Conservation (phyloP, 179 eudicot genomes). For the Silene vulgaris region DNA sequence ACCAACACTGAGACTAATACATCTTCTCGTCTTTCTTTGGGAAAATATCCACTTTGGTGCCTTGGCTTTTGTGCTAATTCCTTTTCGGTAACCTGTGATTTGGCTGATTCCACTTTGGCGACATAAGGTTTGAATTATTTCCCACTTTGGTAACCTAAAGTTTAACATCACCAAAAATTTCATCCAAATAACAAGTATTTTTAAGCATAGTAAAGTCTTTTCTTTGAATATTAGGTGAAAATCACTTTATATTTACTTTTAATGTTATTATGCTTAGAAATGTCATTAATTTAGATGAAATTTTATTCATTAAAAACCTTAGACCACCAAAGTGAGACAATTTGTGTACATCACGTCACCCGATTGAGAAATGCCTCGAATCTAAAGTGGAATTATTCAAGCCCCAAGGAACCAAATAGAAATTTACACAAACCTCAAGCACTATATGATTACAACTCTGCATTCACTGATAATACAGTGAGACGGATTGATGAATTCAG, state of each 20-base stretch:
- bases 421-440: neutral
- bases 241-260: neutral
- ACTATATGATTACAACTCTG: neutral
- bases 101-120: neutral
- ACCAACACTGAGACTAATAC: slow-evolving; percentile 25
- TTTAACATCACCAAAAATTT: neutral
- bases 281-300: neutral
- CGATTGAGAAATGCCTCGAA: neutral
- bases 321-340: no score
- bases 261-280: neutral
- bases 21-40: neutral
- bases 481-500: neutral
- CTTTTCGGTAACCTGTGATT: neutral
- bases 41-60: neutral
- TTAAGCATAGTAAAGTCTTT: neutral
- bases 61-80: neutral
- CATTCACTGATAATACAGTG: slow-evolving; percentile 2
- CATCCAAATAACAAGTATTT: neutral
- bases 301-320: neutral
- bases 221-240: neutral
- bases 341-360: no score
- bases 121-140: neutral
- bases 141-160: neutral
- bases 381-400: neutral
- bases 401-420: neutral